Percentiles rank a stretch among this genome's conserved stretches.
phyloP scores from a whole-genome alignment of 768 basidiomycete species.

The Heimioporus sp. region DNA sequence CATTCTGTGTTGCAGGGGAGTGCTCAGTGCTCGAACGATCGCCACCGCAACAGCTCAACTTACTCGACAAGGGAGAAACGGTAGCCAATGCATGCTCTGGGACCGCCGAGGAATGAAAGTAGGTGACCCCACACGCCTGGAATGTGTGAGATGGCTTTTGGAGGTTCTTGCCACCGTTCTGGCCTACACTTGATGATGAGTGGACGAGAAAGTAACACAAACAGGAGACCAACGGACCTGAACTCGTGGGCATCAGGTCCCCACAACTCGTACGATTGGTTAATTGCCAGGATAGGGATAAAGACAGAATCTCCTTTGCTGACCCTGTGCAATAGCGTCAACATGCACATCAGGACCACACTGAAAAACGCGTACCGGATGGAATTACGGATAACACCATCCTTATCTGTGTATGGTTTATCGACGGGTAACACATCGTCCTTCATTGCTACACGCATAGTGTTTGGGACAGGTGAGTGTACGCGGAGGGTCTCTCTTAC shows the following conservation, averaged over 20 bases:
- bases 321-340: slow-evolving; percentile 22
- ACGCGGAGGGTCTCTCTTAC: slow-evolving; percentile 47
- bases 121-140: slow-evolving; percentile 63
- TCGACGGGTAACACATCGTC: slow-evolving; percentile 54
- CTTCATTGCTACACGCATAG: slow-evolving; percentile 42
- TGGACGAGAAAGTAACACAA: too few relatives aligned
- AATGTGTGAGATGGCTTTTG: slow-evolving; percentile 41
- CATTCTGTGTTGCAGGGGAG: background rate
- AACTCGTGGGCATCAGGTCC: slow-evolving; percentile 64
- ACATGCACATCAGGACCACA: background rate
- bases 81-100: slow-evolving; percentile 32
- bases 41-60: slow-evolving; percentile 7
- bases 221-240: slow-evolving; percentile 36
- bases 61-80: slow-evolving; percentile 62
- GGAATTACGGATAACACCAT: slow-evolving; percentile 39
- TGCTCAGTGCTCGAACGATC: too few relatives aligned
- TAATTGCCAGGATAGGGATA: slow-evolving; percentile 53
- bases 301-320: slow-evolving; percentile 46
- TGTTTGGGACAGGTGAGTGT: slow-evolving; percentile 48
- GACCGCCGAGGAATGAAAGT: slow-evolving; percentile 63
- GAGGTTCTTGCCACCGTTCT: slow-evolving; percentile 56
- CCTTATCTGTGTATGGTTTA: slow-evolving; percentile 42
- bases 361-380: slow-evolving; percentile 32
- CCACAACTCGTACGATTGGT: slow-evolving; percentile 55
- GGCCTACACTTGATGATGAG: slow-evolving; percentile 39